A percentile compares a stretch with the other conserved stretches of the same genome.
phyloP scores from a whole-genome alignment of 2,329 filamentous ascomycete genomes.

The Verticillium isaacii region DNA sequence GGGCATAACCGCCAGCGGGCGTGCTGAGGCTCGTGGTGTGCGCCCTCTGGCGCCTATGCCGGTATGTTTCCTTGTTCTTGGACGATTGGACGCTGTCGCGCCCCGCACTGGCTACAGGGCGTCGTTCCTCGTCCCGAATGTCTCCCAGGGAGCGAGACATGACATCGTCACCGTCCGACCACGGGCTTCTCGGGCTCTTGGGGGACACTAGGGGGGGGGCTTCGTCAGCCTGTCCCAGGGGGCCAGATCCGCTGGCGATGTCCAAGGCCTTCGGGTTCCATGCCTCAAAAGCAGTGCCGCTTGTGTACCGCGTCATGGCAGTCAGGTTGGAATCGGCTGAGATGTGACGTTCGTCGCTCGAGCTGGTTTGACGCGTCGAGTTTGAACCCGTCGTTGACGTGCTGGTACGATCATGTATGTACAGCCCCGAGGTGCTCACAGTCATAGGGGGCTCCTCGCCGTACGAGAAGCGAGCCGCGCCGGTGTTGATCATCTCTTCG shows the following conservation, averaged over 20 bases:
- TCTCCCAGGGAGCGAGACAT: conserved; percentile 8
- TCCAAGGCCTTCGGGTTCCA: conserved; percentile 20
- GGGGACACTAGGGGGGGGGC: conserved; percentile 5
- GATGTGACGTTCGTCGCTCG: conserved; percentile 45
- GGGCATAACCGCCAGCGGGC: conserved; percentile 39
- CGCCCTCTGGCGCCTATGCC: conserved; percentile 32
- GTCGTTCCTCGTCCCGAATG: conserved; percentile 7
- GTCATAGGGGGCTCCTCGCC: conserved; percentile 28
- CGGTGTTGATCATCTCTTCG: conserved; percentile 26
- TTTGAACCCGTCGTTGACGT: conserved; percentile 50
- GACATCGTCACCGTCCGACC: conserved; percentile 10
- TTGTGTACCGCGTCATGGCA: conserved; percentile 48
- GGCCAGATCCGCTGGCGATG: conserved; percentile 21
- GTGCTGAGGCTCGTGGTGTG: conserved; percentile 41
- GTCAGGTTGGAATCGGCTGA: conserved; percentile 51
- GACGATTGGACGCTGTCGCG: conserved; percentile 20
- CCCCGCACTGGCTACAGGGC: not conserved
- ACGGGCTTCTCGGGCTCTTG: conserved; percentile 8
- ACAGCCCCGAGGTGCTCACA: conserved; percentile 25
- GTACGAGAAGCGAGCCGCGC: conserved; percentile 26
- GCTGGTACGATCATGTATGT: conserved; percentile 41
- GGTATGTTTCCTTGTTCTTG: conserved; percentile 24
- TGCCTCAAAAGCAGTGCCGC: conserved; percentile 39
- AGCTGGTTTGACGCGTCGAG: conserved; percentile 41
- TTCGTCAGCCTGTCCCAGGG: conserved; percentile 18